Conservation (phyloP, 345 rosid species). For the Anastatica hierochuntica region DNA sequence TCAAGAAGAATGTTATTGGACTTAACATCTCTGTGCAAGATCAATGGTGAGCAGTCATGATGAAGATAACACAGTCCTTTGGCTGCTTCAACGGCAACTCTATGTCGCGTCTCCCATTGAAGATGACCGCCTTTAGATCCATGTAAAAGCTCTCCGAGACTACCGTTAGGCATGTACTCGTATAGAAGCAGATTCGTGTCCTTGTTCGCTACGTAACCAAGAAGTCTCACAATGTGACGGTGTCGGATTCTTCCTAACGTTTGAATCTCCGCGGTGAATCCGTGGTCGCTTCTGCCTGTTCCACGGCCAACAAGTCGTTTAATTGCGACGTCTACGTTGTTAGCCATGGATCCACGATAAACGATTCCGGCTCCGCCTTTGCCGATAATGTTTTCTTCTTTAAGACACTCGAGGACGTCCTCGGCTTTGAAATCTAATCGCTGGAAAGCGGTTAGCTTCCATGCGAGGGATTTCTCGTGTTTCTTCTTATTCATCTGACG, state of each 20-base stretch:
- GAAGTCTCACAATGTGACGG: neutral
- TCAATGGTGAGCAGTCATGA: neutral
- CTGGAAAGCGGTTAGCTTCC: neutral
- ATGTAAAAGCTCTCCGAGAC: neutral
- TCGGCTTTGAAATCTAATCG: neutral
- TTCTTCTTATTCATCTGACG: neutral
- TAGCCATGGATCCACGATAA: neutral
- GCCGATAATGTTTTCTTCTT: neutral
- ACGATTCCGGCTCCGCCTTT: neutral
- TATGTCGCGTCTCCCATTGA: neutral
- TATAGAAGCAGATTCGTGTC: neutral
- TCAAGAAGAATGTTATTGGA: neutral
- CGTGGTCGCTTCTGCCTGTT: neutral
- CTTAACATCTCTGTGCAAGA: neutral
- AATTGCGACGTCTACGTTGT: neutral
- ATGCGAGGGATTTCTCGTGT: neutral
- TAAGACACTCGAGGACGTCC: neutral
- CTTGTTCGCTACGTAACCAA: neutral
- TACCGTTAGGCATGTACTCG: neutral
- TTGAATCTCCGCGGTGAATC: neutral
- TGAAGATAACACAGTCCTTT: neutral
- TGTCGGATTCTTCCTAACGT: neutral
- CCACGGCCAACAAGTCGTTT: neutral
- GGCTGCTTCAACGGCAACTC: neutral
- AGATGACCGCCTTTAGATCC: neutral